A percentile compares a stretch with the other conserved stretches of the same genome.
Conservation (phyloP, 1,139 yeast species). For the Yamadazyma trypodendri region DNA sequence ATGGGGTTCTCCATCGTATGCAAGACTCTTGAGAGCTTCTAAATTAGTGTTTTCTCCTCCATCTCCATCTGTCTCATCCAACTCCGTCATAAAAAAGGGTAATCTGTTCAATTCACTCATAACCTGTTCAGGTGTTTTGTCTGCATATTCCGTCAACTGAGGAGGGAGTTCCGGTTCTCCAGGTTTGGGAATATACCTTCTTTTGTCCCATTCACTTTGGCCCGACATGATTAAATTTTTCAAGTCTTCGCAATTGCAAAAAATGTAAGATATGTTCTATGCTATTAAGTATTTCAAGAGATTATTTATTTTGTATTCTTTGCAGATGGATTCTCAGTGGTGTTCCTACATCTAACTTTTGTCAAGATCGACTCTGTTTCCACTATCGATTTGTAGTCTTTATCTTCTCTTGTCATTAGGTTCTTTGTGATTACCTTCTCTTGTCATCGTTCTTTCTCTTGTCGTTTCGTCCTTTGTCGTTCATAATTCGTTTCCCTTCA, state of each 20-base stretch:
- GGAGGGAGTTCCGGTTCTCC: constrained; percentile 86
- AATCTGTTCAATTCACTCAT: constrained; percentile 75
- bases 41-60: constrained; percentile 73
- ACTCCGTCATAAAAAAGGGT: constrained; percentile 92
- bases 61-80: constrained; percentile 75
- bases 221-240: constrained; percentile 5
- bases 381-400: too few relatives aligned
- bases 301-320: too few relatives aligned
- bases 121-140: constrained; percentile 73
- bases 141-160: constrained; percentile 65
- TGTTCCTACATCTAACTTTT: too few relatives aligned
- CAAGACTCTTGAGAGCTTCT: constrained; percentile 88
- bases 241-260: neutral
- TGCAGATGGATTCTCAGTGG: too few relatives aligned
- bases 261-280: too few relatives aligned
- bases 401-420: too few relatives aligned
- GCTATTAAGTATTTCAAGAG: too few relatives aligned
- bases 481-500: too few relatives aligned
- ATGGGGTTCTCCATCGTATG: constrained; percentile 93
- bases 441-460: too few relatives aligned
- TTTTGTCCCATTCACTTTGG: constrained; percentile 48
- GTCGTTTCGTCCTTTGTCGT: too few relatives aligned
- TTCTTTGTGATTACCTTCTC: too few relatives aligned
- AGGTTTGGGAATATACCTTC: constrained; percentile 64
- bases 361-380: too few relatives aligned